Percentiles rank a stretch among this genome's conserved stretches.
These are phyloP conservation scores for Pythium coloratum DNA, from an alignment of 352 stramenopile genomes.

Conservation along the genomic window DNA sequence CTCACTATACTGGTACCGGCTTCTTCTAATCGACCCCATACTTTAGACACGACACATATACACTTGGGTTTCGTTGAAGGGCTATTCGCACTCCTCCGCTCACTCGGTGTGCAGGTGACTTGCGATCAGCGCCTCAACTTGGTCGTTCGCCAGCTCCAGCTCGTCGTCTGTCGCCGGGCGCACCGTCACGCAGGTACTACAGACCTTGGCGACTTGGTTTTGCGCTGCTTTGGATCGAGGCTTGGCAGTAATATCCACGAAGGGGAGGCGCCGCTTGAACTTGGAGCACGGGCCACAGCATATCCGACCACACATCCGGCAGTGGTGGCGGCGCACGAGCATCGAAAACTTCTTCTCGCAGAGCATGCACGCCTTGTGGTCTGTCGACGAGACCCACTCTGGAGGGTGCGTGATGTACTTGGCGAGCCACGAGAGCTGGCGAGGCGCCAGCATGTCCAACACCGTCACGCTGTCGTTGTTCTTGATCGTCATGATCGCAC, in stretches of 20 bases:
- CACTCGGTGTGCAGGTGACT: conserved; percentile 27
- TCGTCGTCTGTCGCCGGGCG: conserved; percentile 50
- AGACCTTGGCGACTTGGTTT: conserved; percentile 63
- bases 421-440: conserved; percentile 71
- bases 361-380: conserved; percentile 72
- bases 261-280: conserved; percentile 69
- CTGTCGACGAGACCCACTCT: conserved; percentile 67
- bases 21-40: conserved; percentile 2
- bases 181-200: conserved; percentile 73
- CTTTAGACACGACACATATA: background rate
- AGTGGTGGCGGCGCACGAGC: conserved; percentile 78
- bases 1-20: background rate
- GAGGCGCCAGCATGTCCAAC: conserved; percentile 67
- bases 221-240: conserved; percentile 34
- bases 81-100: background rate
- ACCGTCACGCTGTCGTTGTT: conserved; percentile 77
- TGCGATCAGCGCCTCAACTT: conserved; percentile 32
- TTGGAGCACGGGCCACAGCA: conserved; percentile 79
- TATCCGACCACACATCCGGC: conserved; percentile 78
- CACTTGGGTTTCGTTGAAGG: background rate
- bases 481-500: conserved; percentile 69
- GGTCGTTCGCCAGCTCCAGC: conserved; percentile 26
- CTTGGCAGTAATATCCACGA: conserved; percentile 47
- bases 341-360: conserved; percentile 69
- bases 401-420: conserved; percentile 76